phyloP scores from a whole-genome alignment of 208 protist genomes.

The Tetramitus jugosus region DNA sequence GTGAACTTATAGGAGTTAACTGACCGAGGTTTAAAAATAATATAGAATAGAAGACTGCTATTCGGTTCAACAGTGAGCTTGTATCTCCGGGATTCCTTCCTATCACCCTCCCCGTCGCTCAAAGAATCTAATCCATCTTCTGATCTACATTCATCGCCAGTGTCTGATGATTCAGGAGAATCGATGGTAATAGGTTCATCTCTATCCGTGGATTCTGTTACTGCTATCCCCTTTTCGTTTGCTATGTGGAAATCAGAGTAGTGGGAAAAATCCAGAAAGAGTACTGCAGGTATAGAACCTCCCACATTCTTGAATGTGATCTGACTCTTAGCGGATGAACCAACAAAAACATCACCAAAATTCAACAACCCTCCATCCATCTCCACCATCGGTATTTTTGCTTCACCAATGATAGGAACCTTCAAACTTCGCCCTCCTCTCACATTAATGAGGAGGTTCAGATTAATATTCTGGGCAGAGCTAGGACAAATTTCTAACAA shows the following conservation, averaged over 20 bases:
- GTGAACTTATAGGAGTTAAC: constrained; percentile 23
- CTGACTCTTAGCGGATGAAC: constrained; percentile 41
- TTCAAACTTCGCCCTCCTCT: constrained; percentile 64
- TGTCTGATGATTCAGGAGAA: background rate
- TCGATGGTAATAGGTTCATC: background rate
- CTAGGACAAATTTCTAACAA: constrained; percentile 47
- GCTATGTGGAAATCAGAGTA: constrained; percentile 36
- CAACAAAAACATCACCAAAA: constrained; percentile 72
- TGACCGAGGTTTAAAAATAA: constrained; percentile 38
- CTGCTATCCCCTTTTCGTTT: constrained; percentile 17
- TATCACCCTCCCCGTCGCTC: background rate
- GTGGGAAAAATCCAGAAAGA: constrained; percentile 59
- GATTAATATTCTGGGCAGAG: constrained; percentile 35
- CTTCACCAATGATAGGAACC: constrained; percentile 55
- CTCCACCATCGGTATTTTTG: constrained; percentile 53
- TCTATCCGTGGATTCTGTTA: constrained; percentile 21
- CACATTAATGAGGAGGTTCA: constrained; percentile 52
- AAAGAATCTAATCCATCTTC: background rate
- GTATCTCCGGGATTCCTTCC: constrained; percentile 17
- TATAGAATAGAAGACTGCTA: constrained; percentile 15
- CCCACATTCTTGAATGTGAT: constrained; percentile 63
- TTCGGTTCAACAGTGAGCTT: constrained; percentile 32
- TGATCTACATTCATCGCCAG: background rate
- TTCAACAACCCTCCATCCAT: constrained; percentile 64
- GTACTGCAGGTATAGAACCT: constrained; percentile 57